Percentiles rank a stretch among this genome's conserved stretches.
Evolutionary conservation across 2,329 filamentous ascomycete species (phyloP).

Genomic region (Chalaropsis thielavioides): DNA sequence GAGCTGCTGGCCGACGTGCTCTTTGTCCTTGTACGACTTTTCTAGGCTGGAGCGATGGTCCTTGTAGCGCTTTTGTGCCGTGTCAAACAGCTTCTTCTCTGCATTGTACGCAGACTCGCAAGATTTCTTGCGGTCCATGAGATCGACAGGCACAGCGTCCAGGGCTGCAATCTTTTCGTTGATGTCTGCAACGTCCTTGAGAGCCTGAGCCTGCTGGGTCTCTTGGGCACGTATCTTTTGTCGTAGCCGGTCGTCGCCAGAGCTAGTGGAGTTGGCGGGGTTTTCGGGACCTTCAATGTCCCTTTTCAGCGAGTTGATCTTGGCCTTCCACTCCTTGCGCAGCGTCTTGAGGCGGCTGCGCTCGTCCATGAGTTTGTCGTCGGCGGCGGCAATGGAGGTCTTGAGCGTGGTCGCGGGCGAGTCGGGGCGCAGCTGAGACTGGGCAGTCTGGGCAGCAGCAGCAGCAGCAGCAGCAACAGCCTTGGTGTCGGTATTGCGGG

Average conservation of each 20-base stretch:
- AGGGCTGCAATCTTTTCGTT: constrained; percentile 30
- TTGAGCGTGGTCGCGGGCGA: constrained; percentile 64
- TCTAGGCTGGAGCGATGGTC: constrained; percentile 47
- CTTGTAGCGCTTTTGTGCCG: constrained; percentile 39
- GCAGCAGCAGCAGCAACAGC: constrained; percentile 20
- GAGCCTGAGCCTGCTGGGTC: constrained; percentile 54
- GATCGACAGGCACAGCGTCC: constrained; percentile 50
- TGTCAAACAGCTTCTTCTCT: constrained; percentile 47
- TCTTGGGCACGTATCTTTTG: constrained; percentile 63
- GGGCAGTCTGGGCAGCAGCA: constrained; percentile 26
- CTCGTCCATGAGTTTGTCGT: constrained; percentile 55
- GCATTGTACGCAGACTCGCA: constrained; percentile 38
- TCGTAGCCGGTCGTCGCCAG: constrained; percentile 59
- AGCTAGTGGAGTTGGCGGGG: constrained; percentile 53
- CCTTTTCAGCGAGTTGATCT: constrained; percentile 51
- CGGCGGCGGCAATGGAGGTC: constrained; percentile 59
- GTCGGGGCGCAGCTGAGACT: constrained; percentile 53
- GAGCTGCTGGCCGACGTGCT: constrained; percentile 47
- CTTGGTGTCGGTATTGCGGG: constrained; percentile 23
- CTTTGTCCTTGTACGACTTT: constrained; percentile 45
- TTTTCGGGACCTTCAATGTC: constrained; percentile 57
- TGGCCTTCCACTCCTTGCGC: constrained; percentile 61
- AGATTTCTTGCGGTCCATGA: constrained; percentile 41
- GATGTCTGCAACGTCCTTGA: constrained; percentile 41
- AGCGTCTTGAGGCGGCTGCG: constrained; percentile 53